Evolutionary conservation across 2,329 filamentous ascomycete species (phyloP).

Genomic region (Geoglossum cookeanum): DNA sequence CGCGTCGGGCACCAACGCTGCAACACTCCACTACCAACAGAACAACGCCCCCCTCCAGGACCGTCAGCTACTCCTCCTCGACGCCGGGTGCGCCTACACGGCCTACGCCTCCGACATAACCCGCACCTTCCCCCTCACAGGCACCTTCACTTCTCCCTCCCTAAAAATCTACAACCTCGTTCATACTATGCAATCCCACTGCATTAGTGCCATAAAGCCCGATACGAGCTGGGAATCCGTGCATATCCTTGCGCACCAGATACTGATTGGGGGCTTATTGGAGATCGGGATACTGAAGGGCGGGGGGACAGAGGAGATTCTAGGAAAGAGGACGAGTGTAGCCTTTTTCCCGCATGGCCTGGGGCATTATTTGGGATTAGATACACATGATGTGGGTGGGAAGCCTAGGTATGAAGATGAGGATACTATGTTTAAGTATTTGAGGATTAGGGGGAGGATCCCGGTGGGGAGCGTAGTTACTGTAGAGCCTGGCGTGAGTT

Average conservation of each 20-base stretch:
- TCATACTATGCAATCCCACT: constrained; percentile 67
- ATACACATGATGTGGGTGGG: constrained; percentile 75
- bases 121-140: constrained; percentile 66
- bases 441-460: constrained; percentile 57
- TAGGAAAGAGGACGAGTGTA: constrained; percentile 59
- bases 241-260: constrained; percentile 58
- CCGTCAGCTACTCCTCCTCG: constrained; percentile 64
- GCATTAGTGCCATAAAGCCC: constrained; percentile 51
- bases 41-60: constrained; percentile 51
- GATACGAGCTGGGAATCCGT: constrained; percentile 67
- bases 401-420: constrained; percentile 59
- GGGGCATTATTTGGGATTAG: constrained; percentile 80
- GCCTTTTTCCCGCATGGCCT: constrained; percentile 87
- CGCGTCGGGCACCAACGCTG: constrained; percentile 59
- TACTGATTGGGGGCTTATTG: constrained; percentile 65
- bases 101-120: constrained; percentile 46
- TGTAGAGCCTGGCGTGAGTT: constrained; percentile 71
- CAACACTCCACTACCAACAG: constrained; percentile 72
- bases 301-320: constrained; percentile 47
- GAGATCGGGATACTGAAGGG: constrained; percentile 55
- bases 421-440: constrained; percentile 71
- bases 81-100: constrained; percentile 47
- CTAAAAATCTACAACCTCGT: constrained; percentile 62
- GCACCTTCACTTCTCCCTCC: constrained; percentile 42
- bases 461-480: constrained; percentile 74